Evolutionary conservation across 306 rosid genomes (phyloP), one percentile per base, ranked within the genome.

Genomic region (Medicago lupulina): DNA sequence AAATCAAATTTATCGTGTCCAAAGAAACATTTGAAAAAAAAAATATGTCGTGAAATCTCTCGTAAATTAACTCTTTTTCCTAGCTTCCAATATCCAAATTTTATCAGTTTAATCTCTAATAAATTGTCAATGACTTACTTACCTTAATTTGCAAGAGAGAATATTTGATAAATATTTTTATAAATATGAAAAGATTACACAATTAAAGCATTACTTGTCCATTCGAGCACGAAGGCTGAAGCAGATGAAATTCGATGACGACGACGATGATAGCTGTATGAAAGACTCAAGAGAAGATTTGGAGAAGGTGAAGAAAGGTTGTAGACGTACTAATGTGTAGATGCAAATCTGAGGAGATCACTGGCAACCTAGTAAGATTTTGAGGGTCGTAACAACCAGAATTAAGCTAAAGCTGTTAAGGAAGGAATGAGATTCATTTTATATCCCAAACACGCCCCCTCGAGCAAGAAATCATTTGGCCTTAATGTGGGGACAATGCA

Each of bases 151-250:
- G 41, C 18, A 60, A 60, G 19, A 60, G 67, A 60, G 41, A 60
- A 60, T 60, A 60, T 60, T 28, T 31, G 41, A 60, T 34, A 60
- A 60, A 60, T 15, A 60, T 9, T 28, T 28, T 14, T 31, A 28
- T 25, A 60, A 11, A 28, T 28, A 60, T 6, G 66, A 60, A 13
- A 13, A 28, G 18, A 60, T 28, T 28, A 60, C 2, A 28, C 14
- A 60, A 60, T 60, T 60, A 60, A 60, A 60, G 67, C 41, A 28
- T 60, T 60, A 60, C 67, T 60, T 60, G 67, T 28, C 41, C 67
- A 60, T 60, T 60, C 3, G 67, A 28, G 67, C 67, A 60, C 2
- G 67, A 60, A 60, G 40, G 17, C 19, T 28, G 19, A 14, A 60
- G 19, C 41, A 31, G 43, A 28, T 7, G 41, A 31, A 60, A 31